phyloP scores from a whole-genome alignment of 2,329 filamentous ascomycete genomes.

The Nectriaceae sp. region DNA sequence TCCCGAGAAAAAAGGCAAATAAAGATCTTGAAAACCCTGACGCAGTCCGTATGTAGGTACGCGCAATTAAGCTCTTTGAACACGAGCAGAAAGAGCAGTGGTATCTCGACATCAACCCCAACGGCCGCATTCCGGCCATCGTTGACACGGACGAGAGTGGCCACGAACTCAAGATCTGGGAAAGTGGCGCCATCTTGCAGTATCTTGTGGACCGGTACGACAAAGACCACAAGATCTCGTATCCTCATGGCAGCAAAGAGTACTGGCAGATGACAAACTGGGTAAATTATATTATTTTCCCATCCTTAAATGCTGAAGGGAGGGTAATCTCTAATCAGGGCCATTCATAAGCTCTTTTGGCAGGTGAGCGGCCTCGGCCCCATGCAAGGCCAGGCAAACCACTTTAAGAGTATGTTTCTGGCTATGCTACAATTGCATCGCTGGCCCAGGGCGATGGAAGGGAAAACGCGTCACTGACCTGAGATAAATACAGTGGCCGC shows the following conservation, averaged over 20 bases:
- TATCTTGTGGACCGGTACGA: slow-evolving; percentile 80
- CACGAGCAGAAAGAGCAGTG: slow-evolving; percentile 75
- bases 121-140: slow-evolving; percentile 81
- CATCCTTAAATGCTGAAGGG: background rate
- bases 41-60: too few species aligned
- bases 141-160: slow-evolving; percentile 75
- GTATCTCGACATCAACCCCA: slow-evolving; percentile 86
- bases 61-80: slow-evolving; percentile 66
- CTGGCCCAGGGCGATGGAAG: too few species aligned
- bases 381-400: slow-evolving; percentile 77
- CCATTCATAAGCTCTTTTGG: slow-evolving; percentile 52
- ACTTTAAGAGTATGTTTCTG: slow-evolving; percentile 69
- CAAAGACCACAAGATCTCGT: slow-evolving; percentile 75
- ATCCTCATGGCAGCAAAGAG: slow-evolving; percentile 69
- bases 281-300: slow-evolving; percentile 39
- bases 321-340: too few species aligned
- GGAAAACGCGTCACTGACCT: too few species aligned
- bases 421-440: too few species aligned
- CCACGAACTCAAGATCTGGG: slow-evolving; percentile 70
- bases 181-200: slow-evolving; percentile 76
- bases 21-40: slow-evolving; percentile 21
- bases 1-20: too few species aligned
- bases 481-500: too few species aligned
- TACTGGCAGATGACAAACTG: slow-evolving; percentile 76
- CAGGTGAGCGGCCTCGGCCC: slow-evolving; percentile 76